These are phyloP conservation scores for Penicillium corylophilum DNA, from an alignment of 2,329 filamentous ascomycete genomes.

Conservation along the genomic window DNA sequence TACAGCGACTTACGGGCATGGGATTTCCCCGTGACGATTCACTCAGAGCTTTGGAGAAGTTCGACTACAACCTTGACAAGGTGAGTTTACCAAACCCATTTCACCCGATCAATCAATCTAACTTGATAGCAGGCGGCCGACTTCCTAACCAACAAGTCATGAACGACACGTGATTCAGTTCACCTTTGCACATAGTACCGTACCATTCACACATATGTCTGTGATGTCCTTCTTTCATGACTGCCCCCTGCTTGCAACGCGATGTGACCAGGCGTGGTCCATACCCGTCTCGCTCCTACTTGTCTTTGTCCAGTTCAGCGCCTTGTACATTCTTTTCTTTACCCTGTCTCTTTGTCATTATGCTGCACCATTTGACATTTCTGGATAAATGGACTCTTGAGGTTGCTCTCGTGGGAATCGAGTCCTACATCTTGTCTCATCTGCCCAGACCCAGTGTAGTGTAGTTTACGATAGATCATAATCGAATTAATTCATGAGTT, in stretches of 20 bases:
- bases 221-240: slow-evolving; percentile 19
- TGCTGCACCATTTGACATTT: slow-evolving; percentile 3
- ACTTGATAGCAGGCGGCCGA: slow-evolving; percentile 36
- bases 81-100: slow-evolving; percentile 53
- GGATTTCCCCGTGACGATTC: slow-evolving; percentile 75
- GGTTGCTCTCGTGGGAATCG: slow-evolving; percentile 2
- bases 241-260: slow-evolving; percentile 5
- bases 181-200: slow-evolving; percentile 25
- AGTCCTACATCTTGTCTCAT: slow-evolving; percentile 3
- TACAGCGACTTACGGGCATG: slow-evolving; percentile 88
- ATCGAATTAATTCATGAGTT: background rate
- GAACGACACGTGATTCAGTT: slow-evolving; percentile 11
- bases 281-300: slow-evolving; percentile 2
- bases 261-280: slow-evolving; percentile 3
- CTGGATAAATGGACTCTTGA: slow-evolving; percentile 5
- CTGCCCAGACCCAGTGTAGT: slow-evolving; percentile 16
- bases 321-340: slow-evolving; percentile 14
- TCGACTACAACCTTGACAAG: slow-evolving; percentile 93
- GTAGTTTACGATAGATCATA: slow-evolving; percentile 18
- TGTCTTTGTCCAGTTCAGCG: slow-evolving; percentile 10
- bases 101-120: background rate
- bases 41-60: slow-evolving; percentile 81
- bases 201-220: slow-evolving; percentile 19
- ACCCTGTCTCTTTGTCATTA: slow-evolving; percentile 5
- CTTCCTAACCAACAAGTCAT: slow-evolving; percentile 43